phyloP scores from a whole-genome alignment of 768 basidiomycete genomes.

The Dioszegia hungarica region DNA sequence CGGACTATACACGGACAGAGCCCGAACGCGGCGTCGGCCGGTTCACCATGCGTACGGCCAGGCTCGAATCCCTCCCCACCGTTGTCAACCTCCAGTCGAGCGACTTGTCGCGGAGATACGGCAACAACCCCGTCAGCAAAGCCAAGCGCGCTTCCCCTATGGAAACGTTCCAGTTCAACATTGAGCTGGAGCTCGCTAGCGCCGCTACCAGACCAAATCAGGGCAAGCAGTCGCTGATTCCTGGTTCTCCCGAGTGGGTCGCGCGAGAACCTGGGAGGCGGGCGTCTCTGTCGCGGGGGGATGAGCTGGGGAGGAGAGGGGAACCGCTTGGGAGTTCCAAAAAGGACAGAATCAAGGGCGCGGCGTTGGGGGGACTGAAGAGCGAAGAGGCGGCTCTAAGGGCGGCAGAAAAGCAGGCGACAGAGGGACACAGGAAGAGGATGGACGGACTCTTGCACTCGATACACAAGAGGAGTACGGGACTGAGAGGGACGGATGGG shows the following conservation, averaged over 20 bases:
- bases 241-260: slow-evolving; percentile 3
- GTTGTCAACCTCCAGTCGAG: slow-evolving; percentile 9
- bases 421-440: too few relatives aligned
- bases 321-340: too few relatives aligned
- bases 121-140: neutral
- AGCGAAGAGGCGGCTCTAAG: too few relatives aligned
- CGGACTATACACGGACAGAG: slow-evolving; percentile 12
- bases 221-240: neutral
- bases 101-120: neutral
- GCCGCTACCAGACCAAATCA: neutral
- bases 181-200: neutral
- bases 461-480: too few relatives aligned
- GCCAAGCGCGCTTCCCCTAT: slow-evolving; percentile 6
- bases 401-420: too few relatives aligned
- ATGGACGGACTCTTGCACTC: too few relatives aligned
- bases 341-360: too few relatives aligned
- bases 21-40: slow-evolving; percentile 1
- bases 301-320: too few relatives aligned
- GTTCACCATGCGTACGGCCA: slow-evolving; percentile 8
- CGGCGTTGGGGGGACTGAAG: too few relatives aligned
- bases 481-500: too few relatives aligned
- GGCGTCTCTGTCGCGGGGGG: too few relatives aligned
- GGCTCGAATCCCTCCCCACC: neutral
- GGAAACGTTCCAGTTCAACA: slow-evolving; percentile 11
- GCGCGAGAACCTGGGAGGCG: too few relatives aligned